Evolutionary conservation across 495 filamentous ascomycete species (phyloP), one percentile per base, ranked within the genome.

Genomic region (Annulohypoxylon nitens): DNA sequence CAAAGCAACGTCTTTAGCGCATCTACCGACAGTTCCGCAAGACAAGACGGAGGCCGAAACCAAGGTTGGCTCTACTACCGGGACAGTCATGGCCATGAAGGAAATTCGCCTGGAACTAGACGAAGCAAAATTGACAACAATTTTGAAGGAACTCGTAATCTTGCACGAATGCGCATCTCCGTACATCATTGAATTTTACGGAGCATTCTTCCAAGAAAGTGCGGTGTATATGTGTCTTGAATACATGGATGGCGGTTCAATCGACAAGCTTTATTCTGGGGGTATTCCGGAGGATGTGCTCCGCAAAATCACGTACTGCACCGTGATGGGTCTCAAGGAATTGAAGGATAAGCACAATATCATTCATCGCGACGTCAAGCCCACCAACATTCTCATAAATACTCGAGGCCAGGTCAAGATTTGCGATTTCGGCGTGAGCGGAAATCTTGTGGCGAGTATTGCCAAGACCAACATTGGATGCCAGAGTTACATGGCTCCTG

Each of bases 211-310:
- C 84, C 96, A 99, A 81, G 96, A 99, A 83, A 96, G 96, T 20
- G 95, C 96, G 1, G 96, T 99, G 4, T 99, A 98, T 79, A 98
- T 99, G 80, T 99, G 96, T 82, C 97, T 99, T 79, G 96, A 99
- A 79, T 97, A 92, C 78, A 99, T 99, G 96, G 94, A 99, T 81
- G 96, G 97, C 61, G 96, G 96, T n/a, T 97, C 94, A 43, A 93
- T 98, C 75, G 96, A 99, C 83, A 97, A 97, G 75, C 81, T 98
- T 16, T 99, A 99, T 80, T 90, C 88, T n/a, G 93, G 93, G 61
- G 96, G 96, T 34, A 90, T 99, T 55, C 93, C 96, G 1, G 96
- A 99, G 77, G 88, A 86, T 60, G 89, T 98, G 6, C 84, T 99
- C 47, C 91, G 93, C 47, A 98, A 98, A 78, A 93, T 98, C 66